A percentile compares a stretch with the other conserved stretches of the same genome.
Conservation (phyloP, 2,329 filamentous ascomycete genomes). For the Seiridium cupressi region DNA sequence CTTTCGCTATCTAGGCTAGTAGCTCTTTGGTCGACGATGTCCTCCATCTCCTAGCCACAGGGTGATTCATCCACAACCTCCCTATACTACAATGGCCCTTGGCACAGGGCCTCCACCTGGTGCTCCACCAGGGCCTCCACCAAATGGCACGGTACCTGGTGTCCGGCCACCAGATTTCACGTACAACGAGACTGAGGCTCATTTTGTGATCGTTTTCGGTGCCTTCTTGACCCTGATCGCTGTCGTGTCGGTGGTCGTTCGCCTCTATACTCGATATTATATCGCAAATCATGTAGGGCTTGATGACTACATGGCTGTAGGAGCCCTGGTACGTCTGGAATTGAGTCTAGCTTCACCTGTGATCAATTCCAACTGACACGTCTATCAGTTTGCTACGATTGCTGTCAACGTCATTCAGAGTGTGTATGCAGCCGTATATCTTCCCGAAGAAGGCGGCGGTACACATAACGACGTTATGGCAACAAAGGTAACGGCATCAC, state of each 20-base stretch:
- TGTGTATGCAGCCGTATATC: slow-evolving; percentile 1
- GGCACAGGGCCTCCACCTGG: background rate
- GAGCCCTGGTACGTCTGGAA: background rate
- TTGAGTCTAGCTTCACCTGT: background rate
- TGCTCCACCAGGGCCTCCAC: background rate
- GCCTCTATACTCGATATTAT: slow-evolving; percentile 4
- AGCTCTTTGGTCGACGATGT: background rate
- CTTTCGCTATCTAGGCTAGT: background rate
- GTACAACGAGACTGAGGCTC: background rate
- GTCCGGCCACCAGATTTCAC: background rate
- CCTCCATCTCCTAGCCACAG: background rate
- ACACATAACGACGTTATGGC: background rate
- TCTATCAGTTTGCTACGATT: background rate
- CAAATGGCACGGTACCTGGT: background rate
- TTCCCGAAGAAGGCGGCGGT: background rate
- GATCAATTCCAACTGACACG: background rate
- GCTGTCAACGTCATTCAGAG: background rate
- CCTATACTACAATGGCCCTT: too few species aligned
- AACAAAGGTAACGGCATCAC: background rate
- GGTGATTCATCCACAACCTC: background rate
- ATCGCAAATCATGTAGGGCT: slow-evolving; percentile 4
- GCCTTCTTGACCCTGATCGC: slow-evolving; percentile 1
- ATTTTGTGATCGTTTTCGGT: slow-evolving; percentile 3
- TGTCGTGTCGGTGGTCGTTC: background rate
- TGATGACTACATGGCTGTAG: slow-evolving; percentile 4